Evolutionary conservation across 768 basidiomycete genomes (phyloP), one percentile per base, ranked within the genome.

Genomic region (Agaricus sinodeliciosus): DNA sequence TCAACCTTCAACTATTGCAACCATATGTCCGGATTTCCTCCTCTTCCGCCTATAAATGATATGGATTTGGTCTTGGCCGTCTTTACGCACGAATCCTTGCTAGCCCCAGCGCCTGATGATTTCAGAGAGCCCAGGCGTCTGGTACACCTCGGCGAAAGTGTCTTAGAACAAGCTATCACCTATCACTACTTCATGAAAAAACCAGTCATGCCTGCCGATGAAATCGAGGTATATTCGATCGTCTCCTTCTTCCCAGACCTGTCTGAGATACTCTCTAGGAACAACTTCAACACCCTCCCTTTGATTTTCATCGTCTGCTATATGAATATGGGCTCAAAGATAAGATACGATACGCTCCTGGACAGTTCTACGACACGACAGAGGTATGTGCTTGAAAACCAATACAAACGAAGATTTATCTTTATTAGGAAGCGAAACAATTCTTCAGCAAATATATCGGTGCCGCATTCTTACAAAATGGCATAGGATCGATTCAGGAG

Each of bases 401-500:
- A n/a, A 2, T 2, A 11, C 9, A 9, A 13, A 31, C 31, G 15
- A 36, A 19, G 18, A 41, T 46, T 34, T 31, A 51, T 48, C 31
- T 28, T 4, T 13, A 27, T 15, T 56, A 87, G 84, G 82, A 82
- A 65, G 75, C 79, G 49, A 70, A 70, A 25, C 67, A 64, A 41
- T 75, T 82, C 45, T 85, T 85, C 57, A 60, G 77, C 59, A 77
- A 78, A 16, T 87, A 85, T 57, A 69, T 87, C 11, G 86, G 84
- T 8, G 86, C 83, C n/a, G 64, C 84, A 11, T 83, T 78, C 62
- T 69, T 76, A n/a, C 77, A 79, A 47, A 76, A 72, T 49, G 85
- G 85, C 18, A 60, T 78, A 34, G 41, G 60, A 3, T 60, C 64
- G 6, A 70, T 86, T 45, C 72, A 81, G 60, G 59, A 65, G 19